Evolutionary conservation across 805 yeast genomes (phyloP), one percentile per base, ranked within the genome.

Genomic region (Candida maris): DNA sequence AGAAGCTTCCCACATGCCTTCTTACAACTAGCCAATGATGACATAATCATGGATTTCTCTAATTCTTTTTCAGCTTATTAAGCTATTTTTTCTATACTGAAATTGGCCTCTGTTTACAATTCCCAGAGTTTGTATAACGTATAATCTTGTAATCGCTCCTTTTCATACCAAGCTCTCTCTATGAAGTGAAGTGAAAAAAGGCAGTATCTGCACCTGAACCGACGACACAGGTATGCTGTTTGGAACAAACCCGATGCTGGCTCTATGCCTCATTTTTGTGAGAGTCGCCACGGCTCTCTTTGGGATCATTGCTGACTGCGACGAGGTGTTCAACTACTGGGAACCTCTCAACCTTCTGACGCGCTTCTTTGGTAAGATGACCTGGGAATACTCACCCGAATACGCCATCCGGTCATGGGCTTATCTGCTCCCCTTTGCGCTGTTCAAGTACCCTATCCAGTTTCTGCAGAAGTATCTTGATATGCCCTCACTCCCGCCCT

Each of bases 341-440:
- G 97, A 91, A 46, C 96, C 97, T 1, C 65, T 91, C 39, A 89
- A 91, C 56, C 68, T 82, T 34, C 48, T 89, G 23, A 60, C 81
- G 1, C 72, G 95, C 46, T 83, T 82, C 3, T 86, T 87, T 57
- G 97, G 97, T 2, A 84, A 88, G 49, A 88, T 88, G 59, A 89
- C 97, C 0, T 89, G 97, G 97, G 97, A 89, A 55, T 91, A 89
- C 57, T 85, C 96, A 0, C 96, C 97, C 0, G 83, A 73, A 36
- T 86, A 75, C 52, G 86, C 95, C 13, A 85, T 89, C 37, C 64
- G 97, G 46, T 85, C 96, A 2, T 91, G 93, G 79, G 71, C 84
- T 2, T 88, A 83, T 49, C 62, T 89, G 19, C 42, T 78, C 5
- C 85, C 77, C 1, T 72, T 70, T 46, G 36, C 49, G 0, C 10